Conservation (phyloP, 495 filamentous ascomycete genomes). For the Lasiosphaeriaceae sp. region DNA sequence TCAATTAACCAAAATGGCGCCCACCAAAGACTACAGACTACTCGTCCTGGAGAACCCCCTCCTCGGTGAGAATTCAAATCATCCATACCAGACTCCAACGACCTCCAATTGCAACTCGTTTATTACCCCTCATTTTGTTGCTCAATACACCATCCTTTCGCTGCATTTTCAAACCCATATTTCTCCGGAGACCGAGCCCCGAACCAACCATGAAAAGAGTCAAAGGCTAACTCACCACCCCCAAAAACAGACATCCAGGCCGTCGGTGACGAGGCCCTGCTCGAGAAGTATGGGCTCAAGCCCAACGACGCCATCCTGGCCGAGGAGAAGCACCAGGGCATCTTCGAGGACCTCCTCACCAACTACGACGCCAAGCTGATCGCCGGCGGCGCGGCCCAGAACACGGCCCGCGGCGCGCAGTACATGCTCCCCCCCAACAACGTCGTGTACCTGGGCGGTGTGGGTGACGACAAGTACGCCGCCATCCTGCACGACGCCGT, state of each 20-base stretch:
- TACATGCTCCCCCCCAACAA: slow-evolving; percentile 87
- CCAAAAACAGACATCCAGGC: slow-evolving; percentile 78
- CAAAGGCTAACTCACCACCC: neutral
- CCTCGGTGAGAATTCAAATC: slow-evolving; percentile 57
- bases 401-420: slow-evolving; percentile 95
- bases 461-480: slow-evolving; percentile 88
- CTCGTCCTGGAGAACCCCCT: slow-evolving; percentile 95
- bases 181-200: neutral
- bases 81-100: slow-evolving; percentile 9
- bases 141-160: slow-evolving; percentile 1
- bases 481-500: slow-evolving; percentile 74
- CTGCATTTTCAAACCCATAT: neutral
- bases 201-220: neutral
- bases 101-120: neutral
- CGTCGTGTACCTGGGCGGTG: slow-evolving; percentile 87
- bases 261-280: slow-evolving; percentile 70
- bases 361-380: slow-evolving; percentile 88
- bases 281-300: slow-evolving; percentile 90
- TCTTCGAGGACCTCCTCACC: slow-evolving; percentile 90
- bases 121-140: neutral
- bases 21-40: slow-evolving; percentile 72
- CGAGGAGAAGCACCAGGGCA: slow-evolving; percentile 76
- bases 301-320: slow-evolving; percentile 96
- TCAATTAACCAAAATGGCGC: slow-evolving; percentile 56
- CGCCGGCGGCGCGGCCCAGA: slow-evolving; percentile 95